Percentiles rank a stretch among this genome's conserved stretches.
phyloP scores from a whole-genome alignment of 371 early-diverging fungal species.

The Apophysomyces ossiformis region DNA sequence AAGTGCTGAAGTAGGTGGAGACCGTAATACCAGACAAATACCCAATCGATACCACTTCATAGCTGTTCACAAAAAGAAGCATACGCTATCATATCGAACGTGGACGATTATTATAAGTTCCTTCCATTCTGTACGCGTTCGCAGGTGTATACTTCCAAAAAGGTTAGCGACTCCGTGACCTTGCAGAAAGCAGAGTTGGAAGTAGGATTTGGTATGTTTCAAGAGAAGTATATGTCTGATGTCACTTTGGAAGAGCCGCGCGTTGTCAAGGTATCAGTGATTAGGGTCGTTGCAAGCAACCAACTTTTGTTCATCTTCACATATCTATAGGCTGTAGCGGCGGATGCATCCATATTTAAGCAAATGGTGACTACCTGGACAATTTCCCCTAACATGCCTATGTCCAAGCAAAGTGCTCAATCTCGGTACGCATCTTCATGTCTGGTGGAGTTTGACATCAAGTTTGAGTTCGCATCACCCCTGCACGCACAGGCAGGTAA shows the following conservation, averaged over 20 bases:
- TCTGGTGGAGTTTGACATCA: slow-evolving; percentile 71
- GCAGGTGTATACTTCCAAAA: slow-evolving; percentile 49
- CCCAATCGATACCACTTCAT: slow-evolving; percentile 7
- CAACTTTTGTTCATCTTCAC: background rate
- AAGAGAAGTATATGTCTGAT: slow-evolving; percentile 77
- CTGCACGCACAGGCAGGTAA: slow-evolving; percentile 76
- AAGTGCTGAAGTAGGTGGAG: slow-evolving; percentile 19
- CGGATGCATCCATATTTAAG: slow-evolving; percentile 70
- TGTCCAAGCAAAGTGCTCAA: slow-evolving; percentile 21
- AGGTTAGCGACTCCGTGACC: slow-evolving; percentile 13
- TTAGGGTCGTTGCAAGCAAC: background rate
- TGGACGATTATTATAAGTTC: slow-evolving; percentile 75
- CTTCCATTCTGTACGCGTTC: slow-evolving; percentile 81
- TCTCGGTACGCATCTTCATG: slow-evolving; percentile 54
- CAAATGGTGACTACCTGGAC: slow-evolving; percentile 72
- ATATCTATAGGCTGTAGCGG: slow-evolving; percentile 60
- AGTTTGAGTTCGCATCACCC: slow-evolving; percentile 81
- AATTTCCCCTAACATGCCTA: slow-evolving; percentile 59
- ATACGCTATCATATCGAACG: slow-evolving; percentile 76
- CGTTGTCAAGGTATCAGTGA: slow-evolving; percentile 51
- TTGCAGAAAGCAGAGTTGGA: slow-evolving; percentile 73
- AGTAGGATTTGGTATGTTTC: slow-evolving; percentile 75
- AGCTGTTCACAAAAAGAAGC: slow-evolving; percentile 78
- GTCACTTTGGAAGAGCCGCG: slow-evolving; percentile 69
- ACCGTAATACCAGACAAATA: no score